Conservation (phyloP, 176 grass and related monocot genomes). For the Hsuehochloa calcarea region DNA sequence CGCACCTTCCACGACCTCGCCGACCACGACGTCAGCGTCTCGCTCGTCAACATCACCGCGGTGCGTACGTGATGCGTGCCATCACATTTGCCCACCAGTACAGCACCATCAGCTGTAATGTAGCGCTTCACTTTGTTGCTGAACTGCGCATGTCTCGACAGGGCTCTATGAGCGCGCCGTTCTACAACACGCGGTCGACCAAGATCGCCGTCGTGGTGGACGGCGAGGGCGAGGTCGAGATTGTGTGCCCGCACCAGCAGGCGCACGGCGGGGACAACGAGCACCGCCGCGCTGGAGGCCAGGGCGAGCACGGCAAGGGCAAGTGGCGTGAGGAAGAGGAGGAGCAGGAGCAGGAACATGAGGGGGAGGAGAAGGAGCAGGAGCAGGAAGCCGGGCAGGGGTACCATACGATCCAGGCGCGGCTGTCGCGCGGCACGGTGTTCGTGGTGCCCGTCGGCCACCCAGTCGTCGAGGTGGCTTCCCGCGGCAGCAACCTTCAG, state of each 20-base stretch:
- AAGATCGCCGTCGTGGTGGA: constrained; percentile 55
- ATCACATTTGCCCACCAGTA: neutral
- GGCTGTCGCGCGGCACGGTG: constrained; percentile 39
- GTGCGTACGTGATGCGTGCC: neutral
- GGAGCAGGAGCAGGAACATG: constrained; percentile 6
- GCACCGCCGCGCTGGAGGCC: neutral
- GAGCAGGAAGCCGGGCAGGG: constrained; percentile 18
- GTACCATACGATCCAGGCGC: constrained; percentile 42
- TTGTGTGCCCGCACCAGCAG: constrained; percentile 66
- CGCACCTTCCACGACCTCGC: constrained; percentile 50
- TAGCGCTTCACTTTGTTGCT: neutral
- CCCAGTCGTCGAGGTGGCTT: constrained; percentile 48
- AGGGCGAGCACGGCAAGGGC: constrained; percentile 15
- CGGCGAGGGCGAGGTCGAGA: constrained; percentile 52
- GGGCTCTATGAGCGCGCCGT: constrained; percentile 78
- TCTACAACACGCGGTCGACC: constrained; percentile 55
- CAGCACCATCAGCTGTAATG: too few species aligned
- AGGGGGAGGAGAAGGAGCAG: neutral
- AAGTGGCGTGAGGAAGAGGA: neutral
- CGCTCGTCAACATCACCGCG: constrained; percentile 55
- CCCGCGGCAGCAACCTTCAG: constrained; percentile 49
- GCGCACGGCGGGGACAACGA: neutral
- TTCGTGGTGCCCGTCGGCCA: constrained; percentile 71
- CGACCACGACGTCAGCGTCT: constrained; percentile 59
- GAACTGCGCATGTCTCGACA: constrained; percentile 8